Percentiles rank a stretch among this genome's conserved stretches.
Evolutionary conservation across 192 early-diverging fungal genomes (phyloP).

Genomic region (Linnemannia hyalina): DNA sequence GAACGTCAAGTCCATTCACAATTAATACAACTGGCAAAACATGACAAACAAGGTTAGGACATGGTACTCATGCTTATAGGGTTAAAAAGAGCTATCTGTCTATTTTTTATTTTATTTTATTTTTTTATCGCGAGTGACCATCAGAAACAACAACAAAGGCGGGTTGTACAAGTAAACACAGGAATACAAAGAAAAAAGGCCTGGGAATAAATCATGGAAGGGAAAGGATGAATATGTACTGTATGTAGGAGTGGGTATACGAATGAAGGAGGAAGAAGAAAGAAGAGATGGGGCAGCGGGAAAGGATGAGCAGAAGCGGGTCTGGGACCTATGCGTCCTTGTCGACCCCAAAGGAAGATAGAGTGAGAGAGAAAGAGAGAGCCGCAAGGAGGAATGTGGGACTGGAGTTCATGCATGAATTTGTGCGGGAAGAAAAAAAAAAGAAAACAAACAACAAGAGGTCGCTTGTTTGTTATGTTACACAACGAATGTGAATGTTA

Average conservation of each 20-base stretch:
- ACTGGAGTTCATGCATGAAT: background rate
- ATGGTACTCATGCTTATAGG: background rate
- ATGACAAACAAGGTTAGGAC: slow-evolving; percentile 5
- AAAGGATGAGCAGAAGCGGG: background rate
- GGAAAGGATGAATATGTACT: background rate
- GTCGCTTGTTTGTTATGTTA: background rate
- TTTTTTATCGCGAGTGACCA: background rate
- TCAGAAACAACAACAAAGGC: background rate
- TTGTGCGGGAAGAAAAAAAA: slow-evolving; percentile 1
- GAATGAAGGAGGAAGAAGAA: background rate
- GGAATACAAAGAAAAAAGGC: background rate
- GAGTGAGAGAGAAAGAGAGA: too few relatives aligned
- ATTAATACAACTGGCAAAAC: slow-evolving; percentile 6
- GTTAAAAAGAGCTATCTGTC: background rate
- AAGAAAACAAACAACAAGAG: background rate
- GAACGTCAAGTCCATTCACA: background rate
- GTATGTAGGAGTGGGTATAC: too few relatives aligned
- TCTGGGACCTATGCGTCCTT: background rate
- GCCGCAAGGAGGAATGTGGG: background rate
- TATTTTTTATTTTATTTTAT: too few relatives aligned
- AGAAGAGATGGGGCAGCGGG: background rate
- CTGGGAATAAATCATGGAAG: background rate
- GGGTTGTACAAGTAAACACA: background rate
- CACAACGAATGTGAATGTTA: background rate
- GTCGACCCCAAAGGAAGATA: background rate